Percentiles rank a stretch among this genome's conserved stretches.
phyloP scores from a whole-genome alignment of 208 protist species.

The Wallacemonas collosoma region DNA sequence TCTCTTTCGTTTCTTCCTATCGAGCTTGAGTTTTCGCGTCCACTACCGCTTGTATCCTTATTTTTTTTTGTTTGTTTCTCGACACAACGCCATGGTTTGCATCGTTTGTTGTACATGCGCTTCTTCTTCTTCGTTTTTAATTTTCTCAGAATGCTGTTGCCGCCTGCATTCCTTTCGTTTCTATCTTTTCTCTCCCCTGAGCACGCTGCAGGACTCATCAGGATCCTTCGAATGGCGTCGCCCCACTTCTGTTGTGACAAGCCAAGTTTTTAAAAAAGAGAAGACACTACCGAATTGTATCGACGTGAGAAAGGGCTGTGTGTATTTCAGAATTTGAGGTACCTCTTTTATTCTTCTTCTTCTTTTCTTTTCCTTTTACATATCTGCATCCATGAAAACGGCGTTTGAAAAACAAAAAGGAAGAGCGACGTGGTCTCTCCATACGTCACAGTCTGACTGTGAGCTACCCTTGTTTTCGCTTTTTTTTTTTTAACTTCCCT shows the following conservation, averaged over 20 bases:
- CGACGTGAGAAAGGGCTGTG: too few relatives aligned
- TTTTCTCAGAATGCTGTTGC: background rate
- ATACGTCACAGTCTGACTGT: background rate
- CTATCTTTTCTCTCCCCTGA: background rate
- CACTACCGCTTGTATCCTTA: conserved; percentile 5
- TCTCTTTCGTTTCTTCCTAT: background rate
- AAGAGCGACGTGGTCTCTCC: background rate
- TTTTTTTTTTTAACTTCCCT: background rate
- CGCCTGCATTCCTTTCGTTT: background rate
- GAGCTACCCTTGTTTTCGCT: background rate
- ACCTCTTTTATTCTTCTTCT: background rate
- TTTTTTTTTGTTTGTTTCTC: conserved; percentile 1
- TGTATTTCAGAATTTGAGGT: background rate
- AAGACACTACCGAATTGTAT: too few relatives aligned
- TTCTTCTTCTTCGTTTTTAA: background rate
- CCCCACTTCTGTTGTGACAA: background rate
- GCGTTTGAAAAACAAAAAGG: background rate
- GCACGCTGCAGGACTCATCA: too few relatives aligned
- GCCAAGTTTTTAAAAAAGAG: too few relatives aligned
- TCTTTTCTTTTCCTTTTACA: conserved; percentile 4
- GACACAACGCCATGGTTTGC: background rate
- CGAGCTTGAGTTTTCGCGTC: background rate
- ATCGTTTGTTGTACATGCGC: background rate
- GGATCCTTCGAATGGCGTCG: too few relatives aligned
- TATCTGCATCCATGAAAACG: conserved; percentile 7